phyloP scores from a whole-genome alignment of 768 basidiomycete genomes.

The Austroboletus eburneus region DNA sequence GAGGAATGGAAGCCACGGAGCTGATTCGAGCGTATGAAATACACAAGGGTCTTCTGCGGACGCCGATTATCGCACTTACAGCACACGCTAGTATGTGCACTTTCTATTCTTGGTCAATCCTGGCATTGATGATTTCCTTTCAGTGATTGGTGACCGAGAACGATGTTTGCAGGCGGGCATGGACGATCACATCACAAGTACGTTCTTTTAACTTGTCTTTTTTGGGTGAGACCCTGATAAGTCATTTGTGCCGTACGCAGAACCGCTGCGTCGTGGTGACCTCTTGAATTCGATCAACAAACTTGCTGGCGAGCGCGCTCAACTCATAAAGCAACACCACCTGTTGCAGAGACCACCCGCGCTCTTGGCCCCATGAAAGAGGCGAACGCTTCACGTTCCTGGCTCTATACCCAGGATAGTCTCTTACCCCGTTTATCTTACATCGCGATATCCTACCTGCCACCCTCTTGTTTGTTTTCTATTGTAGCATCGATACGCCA shows the following conservation, averaged over 20 bases:
- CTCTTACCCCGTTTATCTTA: neutral
- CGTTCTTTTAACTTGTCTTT: slow-evolving; percentile 21
- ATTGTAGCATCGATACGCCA: slow-evolving; percentile 15
- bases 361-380: slow-evolving; percentile 27
- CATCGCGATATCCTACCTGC: slow-evolving; percentile 11
- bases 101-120: neutral
- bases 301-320: slow-evolving; percentile 63
- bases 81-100: slow-evolving; percentile 86
- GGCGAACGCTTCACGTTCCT: neutral
- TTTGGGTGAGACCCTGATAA: neutral
- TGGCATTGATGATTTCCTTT: slow-evolving; percentile 7
- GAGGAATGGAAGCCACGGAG: slow-evolving; percentile 96
- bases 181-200: slow-evolving; percentile 83
- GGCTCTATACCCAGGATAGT: slow-evolving; percentile 3
- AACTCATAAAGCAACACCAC: slow-evolving; percentile 29
- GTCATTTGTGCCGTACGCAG: slow-evolving; percentile 33
- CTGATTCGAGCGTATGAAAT: slow-evolving; percentile 83
- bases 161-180: slow-evolving; percentile 74
- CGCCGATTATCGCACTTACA: slow-evolving; percentile 94
- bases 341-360: slow-evolving; percentile 31
- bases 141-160: slow-evolving; percentile 87
- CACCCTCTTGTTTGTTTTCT: neutral
- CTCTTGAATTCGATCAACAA: slow-evolving; percentile 79
- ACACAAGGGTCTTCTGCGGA: slow-evolving; percentile 62
- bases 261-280: slow-evolving; percentile 76